Evolutionary conservation across 352 stramenopile genomes (phyloP), one percentile per base, ranked within the genome.

Genomic region (Phytophthora multivora): DNA sequence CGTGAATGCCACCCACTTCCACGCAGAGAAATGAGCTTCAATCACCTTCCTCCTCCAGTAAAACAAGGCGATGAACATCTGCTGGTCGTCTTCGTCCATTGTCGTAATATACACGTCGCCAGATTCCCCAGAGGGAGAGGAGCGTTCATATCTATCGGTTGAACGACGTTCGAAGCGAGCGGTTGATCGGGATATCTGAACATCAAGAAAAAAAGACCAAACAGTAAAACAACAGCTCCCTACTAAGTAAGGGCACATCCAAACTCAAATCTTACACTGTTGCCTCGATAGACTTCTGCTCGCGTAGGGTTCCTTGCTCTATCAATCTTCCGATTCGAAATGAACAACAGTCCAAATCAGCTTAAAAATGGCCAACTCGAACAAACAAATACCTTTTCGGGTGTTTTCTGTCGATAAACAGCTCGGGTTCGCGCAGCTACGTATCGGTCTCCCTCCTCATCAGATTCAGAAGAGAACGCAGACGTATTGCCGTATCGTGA

Each of bases 21-120:
- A 85, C 10, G 70, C 67, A 0, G 47, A 64, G 31, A 85, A 85
- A 25, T 85, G 56, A 13, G 55, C 33, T 51, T 71, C 59, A n/a
- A 80, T 52, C 30, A 74, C 57, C 30, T 80, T 79, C 16, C 56
- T 64, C 25, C 73, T 69, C 75, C 75, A 85, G 49, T 70, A 80
- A 51, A 77, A 75, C 28, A 85, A 62, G 7, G 75, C 75, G 39
- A 71, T 65, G 15, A 84, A 67, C 19, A 79, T 50, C n/a, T 75
- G 63, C 43, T 79, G 66, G 21, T 85, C 60, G 2, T 77, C 58
- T 5, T 80, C 70, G 11, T 79, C 71, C 59, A 78, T 51, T 23
- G 45, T 62, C 15, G 59, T 74, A 33, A 75, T 46, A 39, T 65
- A 66, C 8, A 64, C 33, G n/a, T 66, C 59, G 7, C 23, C 33